Conservation (phyloP, 495 filamentous ascomycete species). For the Penicillium manginii region DNA sequence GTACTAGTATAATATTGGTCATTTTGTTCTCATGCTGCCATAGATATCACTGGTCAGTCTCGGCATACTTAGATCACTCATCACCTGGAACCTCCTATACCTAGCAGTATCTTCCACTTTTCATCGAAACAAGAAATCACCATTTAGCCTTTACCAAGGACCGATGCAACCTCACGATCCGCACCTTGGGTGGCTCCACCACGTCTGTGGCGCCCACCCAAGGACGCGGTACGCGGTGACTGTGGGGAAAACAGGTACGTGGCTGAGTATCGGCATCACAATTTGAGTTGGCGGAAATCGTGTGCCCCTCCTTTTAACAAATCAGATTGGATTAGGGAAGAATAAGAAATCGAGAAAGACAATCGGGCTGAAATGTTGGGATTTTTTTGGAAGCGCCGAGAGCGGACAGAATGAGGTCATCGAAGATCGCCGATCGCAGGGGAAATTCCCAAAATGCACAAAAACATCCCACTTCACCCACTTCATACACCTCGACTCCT, state of each 20-base stretch:
- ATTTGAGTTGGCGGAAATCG: background rate
- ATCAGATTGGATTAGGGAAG: background rate
- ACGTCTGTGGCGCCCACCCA: conserved; percentile 3
- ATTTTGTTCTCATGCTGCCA: no score
- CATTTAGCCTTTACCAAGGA: no score
- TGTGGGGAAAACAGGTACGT: background rate
- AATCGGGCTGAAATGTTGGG: background rate
- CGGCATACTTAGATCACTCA: no score
- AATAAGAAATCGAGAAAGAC: background rate
- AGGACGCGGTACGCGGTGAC: background rate
- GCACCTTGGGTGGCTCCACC: background rate
- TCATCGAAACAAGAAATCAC: no score
- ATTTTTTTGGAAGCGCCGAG: background rate
- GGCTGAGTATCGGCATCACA: conserved; percentile 1
- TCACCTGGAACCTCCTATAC: no score
- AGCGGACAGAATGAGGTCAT: background rate
- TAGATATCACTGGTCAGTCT: no score
- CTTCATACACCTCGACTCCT: background rate
- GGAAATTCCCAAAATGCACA: background rate
- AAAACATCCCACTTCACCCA: background rate
- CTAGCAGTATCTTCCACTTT: no score
- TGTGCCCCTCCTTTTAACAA: background rate
- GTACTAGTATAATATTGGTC: no score
- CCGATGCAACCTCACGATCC: conserved; percentile 3
- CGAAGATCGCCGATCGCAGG: background rate